Evolutionary conservation across 2,329 filamentous ascomycete species (phyloP), one percentile per base, ranked within the genome.

Genomic region (Phialemoniopsis sp.): DNA sequence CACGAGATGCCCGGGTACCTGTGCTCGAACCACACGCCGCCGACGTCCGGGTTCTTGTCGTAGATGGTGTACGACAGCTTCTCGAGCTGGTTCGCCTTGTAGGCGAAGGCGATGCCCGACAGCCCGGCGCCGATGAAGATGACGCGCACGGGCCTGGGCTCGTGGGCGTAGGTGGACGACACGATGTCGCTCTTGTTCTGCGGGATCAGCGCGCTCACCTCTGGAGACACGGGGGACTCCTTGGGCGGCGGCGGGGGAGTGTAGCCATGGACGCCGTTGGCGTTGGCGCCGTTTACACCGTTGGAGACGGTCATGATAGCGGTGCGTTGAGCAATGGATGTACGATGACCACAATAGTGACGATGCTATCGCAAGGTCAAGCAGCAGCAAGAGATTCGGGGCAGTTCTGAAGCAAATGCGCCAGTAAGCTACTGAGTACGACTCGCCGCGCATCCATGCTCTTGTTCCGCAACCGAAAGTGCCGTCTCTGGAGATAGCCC

Each of bases 1-100:
- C 51, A 54, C n/a, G 48, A 47, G n/a, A 57, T 53, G 4, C 55
- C 54, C 0, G 54, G 55, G 37, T 55, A 58, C 7, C 18, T 12
- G 9, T 12, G n/a, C 34, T 36, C 34, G 13, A 36, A 18, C 34
- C 34, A 36, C 14, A 50, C 52, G 21, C 51, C 51, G 21, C 50
- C 50, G 39, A 52, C 45, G 18, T 51, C 50, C 18, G 43, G 43
- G 29, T 46, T 47, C 29, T 46, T 45, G 34, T 46, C 45, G 30
- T 45, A 46, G 38, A 75, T 30, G 9, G 26, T 34, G 44, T 32
- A 43, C 5, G 33, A 29, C 18, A 43, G 29, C 41, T 40, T 33
- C 37, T 40, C 38, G 21, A 57, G 55, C 10, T 40, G 34, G n/a
- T 34, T 29, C 21, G 34, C 41, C 28, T 43, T 43, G 41, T 43